These are phyloP conservation scores for Candida freyschussii DNA, from an alignment of 1,139 yeast species.

Conservation along the genomic window DNA sequence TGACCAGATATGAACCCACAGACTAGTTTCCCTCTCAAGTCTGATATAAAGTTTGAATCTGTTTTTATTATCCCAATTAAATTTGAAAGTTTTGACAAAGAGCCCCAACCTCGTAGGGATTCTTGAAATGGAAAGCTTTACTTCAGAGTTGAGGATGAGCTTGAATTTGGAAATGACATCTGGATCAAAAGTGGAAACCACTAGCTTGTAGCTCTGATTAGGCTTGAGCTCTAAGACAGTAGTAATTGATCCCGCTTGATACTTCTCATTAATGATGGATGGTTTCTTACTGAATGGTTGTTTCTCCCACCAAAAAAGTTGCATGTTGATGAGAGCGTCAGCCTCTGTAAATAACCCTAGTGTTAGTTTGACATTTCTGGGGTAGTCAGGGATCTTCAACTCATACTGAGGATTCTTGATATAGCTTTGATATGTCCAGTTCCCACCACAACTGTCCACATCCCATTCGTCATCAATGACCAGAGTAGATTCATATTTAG, in stretches of 20 bases:
- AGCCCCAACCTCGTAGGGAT: slow-evolving; percentile 33
- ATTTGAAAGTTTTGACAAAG: slow-evolving; percentile 27
- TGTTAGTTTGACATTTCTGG: slow-evolving; percentile 14
- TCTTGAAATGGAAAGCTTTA: slow-evolving; percentile 13
- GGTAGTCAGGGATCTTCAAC: slow-evolving; percentile 20
- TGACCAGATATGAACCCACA: slow-evolving; percentile 29
- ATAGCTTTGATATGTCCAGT: slow-evolving; percentile 46
- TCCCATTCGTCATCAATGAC: slow-evolving; percentile 46
- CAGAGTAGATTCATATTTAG: slow-evolving; percentile 24
- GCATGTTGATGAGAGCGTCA: slow-evolving; percentile 32
- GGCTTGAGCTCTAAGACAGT: slow-evolving; percentile 34
- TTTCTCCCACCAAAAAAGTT: slow-evolving; percentile 35
- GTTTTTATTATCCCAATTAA: slow-evolving; percentile 38
- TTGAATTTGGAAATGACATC: slow-evolving; percentile 18
- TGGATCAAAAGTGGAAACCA: slow-evolving; percentile 36
- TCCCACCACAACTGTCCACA: slow-evolving; percentile 48
- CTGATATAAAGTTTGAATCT: slow-evolving; percentile 34
- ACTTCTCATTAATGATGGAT: slow-evolving; percentile 31
- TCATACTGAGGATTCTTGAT: slow-evolving; percentile 60
- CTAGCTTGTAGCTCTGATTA: slow-evolving; percentile 31
- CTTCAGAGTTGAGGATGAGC: slow-evolving; percentile 10
- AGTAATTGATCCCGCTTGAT: slow-evolving; percentile 28
- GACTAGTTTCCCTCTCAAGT: slow-evolving; percentile 21
- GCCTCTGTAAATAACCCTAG: slow-evolving; percentile 28
- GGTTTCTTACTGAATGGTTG: slow-evolving; percentile 29